Evolutionary conservation across 805 yeast species (phyloP).

Genomic region (Myxozyma sirexii): DNA sequence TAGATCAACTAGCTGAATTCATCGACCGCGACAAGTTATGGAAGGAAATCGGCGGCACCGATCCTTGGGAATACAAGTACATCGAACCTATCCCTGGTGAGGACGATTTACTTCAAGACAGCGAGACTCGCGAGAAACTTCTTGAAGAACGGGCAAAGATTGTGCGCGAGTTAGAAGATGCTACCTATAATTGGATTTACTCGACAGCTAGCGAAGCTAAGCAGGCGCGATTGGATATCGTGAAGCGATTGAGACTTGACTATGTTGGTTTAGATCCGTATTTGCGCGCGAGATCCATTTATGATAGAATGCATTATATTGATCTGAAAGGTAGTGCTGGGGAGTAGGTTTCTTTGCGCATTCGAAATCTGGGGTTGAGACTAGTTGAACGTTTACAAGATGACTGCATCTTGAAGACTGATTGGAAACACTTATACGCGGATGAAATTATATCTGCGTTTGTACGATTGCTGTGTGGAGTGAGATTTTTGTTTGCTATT

Average conservation of each 20-base stretch:
- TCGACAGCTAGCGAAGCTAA: constrained; percentile 54
- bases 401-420: no score
- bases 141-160: constrained; percentile 58
- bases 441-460: no score
- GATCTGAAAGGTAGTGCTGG: background rate
- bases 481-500: background rate
- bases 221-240: constrained; percentile 50
- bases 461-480: background rate
- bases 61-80: constrained; percentile 60
- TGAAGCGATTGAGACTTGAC: constrained; percentile 58
- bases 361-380: no score
- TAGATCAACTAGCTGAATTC: constrained; percentile 65
- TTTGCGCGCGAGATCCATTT: constrained; percentile 73
- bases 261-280: constrained; percentile 78
- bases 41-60: constrained; percentile 72
- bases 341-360: background rate
- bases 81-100: constrained; percentile 60
- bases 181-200: constrained; percentile 75
- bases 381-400: background rate
- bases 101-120: constrained; percentile 53
- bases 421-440: no score
- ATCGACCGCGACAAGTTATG: constrained; percentile 67
- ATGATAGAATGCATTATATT: constrained; percentile 69
- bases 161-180: constrained; percentile 56
- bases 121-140: constrained; percentile 51